Percentiles rank a stretch among this genome's conserved stretches.
phyloP scores from a whole-genome alignment of 805 yeast genomes.

The Clavispora asparagi region DNA sequence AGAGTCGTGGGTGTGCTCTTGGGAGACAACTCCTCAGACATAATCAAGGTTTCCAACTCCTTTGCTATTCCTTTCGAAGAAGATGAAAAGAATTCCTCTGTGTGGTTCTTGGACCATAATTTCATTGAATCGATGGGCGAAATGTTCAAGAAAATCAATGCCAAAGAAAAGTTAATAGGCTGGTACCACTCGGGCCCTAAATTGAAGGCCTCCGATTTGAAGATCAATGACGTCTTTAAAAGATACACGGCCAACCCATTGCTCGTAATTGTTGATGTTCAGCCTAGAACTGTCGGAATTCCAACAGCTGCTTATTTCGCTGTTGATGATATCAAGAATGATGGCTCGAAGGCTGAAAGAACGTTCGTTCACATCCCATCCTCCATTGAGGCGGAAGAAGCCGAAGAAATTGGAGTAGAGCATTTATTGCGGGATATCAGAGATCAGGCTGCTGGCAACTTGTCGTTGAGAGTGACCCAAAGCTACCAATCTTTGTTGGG shows the following conservation, averaged over 20 bases:
- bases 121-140: conserved; percentile 94
- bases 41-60: conserved; percentile 77
- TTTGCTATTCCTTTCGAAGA: conserved; percentile 98
- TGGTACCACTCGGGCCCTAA: conserved; percentile 99
- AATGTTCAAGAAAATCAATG: conserved; percentile 96
- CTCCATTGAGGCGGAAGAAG: conserved; percentile 93
- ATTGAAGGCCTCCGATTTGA: conserved; percentile 78
- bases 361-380: conserved; percentile 94
- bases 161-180: conserved; percentile 93
- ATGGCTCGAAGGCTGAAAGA: conserved; percentile 88
- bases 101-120: conserved; percentile 97
- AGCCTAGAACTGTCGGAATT: conserved; percentile 77
- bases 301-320: conserved; percentile 96
- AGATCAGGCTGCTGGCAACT: conserved; percentile 93
- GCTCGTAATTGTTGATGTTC: conserved; percentile 85
- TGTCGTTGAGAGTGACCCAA: conserved; percentile 81
- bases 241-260: conserved; percentile 78
- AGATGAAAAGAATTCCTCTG: conserved; percentile 83
- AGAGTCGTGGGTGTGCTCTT: conserved; percentile 92
- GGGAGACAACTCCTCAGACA: conserved; percentile 63
- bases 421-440: conserved; percentile 90
- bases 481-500: conserved; percentile 88
- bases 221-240: conserved; percentile 84
- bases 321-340: conserved; percentile 92
- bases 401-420: conserved; percentile 98